Evolutionary conservation across 345 rosid genomes (phyloP).

Genomic region (Abelmoschus esculentus): DNA sequence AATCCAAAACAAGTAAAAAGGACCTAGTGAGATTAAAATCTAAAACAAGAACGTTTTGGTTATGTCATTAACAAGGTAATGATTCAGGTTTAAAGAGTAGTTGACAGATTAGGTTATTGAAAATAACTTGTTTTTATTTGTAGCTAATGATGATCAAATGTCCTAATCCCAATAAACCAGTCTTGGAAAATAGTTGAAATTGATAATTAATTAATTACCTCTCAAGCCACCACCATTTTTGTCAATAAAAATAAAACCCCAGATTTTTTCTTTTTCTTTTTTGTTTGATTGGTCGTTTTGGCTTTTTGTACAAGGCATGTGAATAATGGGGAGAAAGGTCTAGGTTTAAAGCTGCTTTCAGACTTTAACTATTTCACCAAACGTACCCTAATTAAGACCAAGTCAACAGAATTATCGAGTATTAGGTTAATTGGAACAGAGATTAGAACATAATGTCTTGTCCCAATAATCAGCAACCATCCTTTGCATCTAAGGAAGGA

Average conservation of each 20-base stretch:
- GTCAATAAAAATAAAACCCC: neutral
- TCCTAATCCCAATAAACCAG: neutral
- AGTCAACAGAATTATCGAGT: neutral
- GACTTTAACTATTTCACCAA: neutral
- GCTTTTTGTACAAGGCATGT: neutral
- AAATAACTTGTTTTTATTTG: conserved; percentile 28
- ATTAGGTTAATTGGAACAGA: neutral
- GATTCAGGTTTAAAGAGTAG: neutral
- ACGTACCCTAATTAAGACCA: neutral
- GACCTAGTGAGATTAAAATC: too few species aligned
- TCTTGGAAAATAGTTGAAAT: neutral
- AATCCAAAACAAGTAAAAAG: too few species aligned
- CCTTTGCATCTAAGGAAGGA: conserved; percentile 1
- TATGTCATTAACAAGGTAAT: too few species aligned
- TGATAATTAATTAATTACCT: neutral
- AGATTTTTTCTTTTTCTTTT: neutral
- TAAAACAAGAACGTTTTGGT: too few species aligned
- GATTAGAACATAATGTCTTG: neutral
- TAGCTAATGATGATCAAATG: neutral
- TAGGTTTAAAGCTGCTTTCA: conserved; percentile 4
- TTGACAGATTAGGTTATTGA: conserved; percentile 37
- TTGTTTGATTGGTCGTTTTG: neutral
- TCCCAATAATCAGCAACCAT: neutral
- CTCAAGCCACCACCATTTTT: neutral
- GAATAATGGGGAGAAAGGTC: neutral